Base-by-base conservation (phyloP, 768 basidiomycete genomes). In the Strobilomyces dryophilus region DNA sequence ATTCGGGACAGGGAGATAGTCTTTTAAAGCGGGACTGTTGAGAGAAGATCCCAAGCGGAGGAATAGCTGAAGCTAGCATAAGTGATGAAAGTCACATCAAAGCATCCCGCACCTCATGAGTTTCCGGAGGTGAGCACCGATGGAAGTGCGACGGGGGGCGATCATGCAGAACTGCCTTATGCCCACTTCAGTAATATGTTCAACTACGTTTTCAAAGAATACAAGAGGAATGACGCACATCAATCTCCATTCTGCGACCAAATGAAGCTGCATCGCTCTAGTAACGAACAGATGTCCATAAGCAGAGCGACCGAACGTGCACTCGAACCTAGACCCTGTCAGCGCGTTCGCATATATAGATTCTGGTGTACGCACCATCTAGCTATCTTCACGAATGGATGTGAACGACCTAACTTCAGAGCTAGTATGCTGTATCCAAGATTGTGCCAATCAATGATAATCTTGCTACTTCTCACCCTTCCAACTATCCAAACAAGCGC, bases 371-470 rank as follows among this genome's bases (percentile, higher is more conserved):
- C 70, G n/a, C 59, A 95, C 95, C 79, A 79, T 71, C 81, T 82
- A 0, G 92, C 87, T 20, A 95, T 65, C 57, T 69, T 78, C 37
- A 95, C 92, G 55, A 95, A 76, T 0, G 76, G 67, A 65, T 93
- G 89, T 0, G 69, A 66, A 1, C 74, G 53, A 0, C 92, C 89
- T n/a, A 94, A 72, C 61, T 83, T 87, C 58, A 99, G 70, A 1
- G 87, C 88, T 45, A 99, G 80, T 43, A 98, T 93, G 57, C 85
- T 95, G 67, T 92, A 94, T 17, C 97, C 97, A 24, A 95, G 80
- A 68, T 99, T 99, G 67, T 99, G 97, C 97, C 97, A 99, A 72
- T 99, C 97, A 50, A 99, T 94, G 54, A 99, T 89, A 59, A 99
- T 75, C 61, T 89, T 92, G 59, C 86, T 87, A 4, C 89, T 86